phyloP scores from a whole-genome alignment of 2,329 filamentous ascomycete species.

The Clarireedia sp. region DNA sequence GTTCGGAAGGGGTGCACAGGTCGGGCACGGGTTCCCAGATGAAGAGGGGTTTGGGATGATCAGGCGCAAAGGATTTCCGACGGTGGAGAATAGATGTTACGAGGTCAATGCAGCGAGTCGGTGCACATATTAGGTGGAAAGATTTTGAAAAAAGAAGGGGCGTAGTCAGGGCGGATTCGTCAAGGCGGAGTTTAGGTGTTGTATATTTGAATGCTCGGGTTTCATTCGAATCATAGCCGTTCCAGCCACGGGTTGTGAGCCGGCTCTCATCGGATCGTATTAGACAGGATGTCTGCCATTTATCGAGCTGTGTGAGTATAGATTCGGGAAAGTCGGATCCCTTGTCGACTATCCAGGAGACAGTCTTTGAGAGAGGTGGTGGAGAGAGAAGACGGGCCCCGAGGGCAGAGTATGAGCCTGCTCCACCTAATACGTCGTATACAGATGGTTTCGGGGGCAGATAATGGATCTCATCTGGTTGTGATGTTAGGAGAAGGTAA shows the following conservation, averaged over 20 bases:
- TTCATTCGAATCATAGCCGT: conserved; percentile 70
- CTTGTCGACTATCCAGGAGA: conserved; percentile 88
- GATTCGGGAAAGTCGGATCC: conserved; percentile 76
- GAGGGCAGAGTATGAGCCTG: conserved; percentile 76
- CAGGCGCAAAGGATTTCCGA: conserved; percentile 35
- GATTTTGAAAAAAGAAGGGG: conserved; percentile 62
- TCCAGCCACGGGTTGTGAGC: conserved; percentile 85
- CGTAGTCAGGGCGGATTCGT: conserved; percentile 60
- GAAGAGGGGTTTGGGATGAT: conserved; percentile 56
- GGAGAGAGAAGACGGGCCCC: conserved; percentile 86
- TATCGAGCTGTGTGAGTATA: conserved; percentile 54
- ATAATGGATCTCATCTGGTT: conserved; percentile 83
- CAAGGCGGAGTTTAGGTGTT: conserved; percentile 77
- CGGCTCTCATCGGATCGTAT: conserved; percentile 53
- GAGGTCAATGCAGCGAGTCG: conserved; percentile 67
- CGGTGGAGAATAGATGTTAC: conserved; percentile 61
- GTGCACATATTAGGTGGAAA: conserved; percentile 84
- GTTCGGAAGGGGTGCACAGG: conserved; percentile 64
- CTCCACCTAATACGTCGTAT: conserved; percentile 76
- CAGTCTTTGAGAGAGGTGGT: conserved; percentile 48
- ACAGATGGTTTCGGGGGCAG: conserved; percentile 59
- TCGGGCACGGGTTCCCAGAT: conserved; percentile 96
- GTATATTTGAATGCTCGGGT: conserved; percentile 75
- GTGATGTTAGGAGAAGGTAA: conserved; percentile 13
- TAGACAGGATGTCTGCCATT: conserved; percentile 69